Percentiles rank a stretch among this genome's conserved stretches.
Conservation (phyloP, 1,284 basidiomycete species). For the Marasmius sp. region DNA sequence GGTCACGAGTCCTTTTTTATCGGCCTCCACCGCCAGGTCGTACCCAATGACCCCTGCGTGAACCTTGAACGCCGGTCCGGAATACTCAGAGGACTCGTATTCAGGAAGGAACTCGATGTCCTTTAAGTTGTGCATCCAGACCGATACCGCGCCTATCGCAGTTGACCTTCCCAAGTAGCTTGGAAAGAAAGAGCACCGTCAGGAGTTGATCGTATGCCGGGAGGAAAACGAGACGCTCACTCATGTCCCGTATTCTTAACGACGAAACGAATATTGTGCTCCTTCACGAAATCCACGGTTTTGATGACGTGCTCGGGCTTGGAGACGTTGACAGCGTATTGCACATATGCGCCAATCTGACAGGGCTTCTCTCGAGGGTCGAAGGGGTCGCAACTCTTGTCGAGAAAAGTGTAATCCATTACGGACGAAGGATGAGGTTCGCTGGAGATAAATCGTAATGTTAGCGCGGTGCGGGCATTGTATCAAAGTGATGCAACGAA, state of each 20-base stretch:
- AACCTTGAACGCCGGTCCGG: conserved; percentile 15
- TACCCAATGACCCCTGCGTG: conserved; percentile 15
- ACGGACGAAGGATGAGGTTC: conserved; percentile 15
- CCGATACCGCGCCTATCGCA: conserved; percentile 15
- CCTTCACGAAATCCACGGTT: conserved; percentile 20
- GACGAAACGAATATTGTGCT: conserved; percentile 23
- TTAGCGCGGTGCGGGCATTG: background rate
- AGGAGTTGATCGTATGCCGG: background rate
- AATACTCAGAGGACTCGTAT: conserved; percentile 13
- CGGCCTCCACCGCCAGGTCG: conserved; percentile 15
- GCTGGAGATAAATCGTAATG: background rate
- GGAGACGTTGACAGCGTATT: conserved; percentile 24
- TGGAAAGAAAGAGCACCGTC: too few species aligned
- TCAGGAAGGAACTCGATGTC: conserved; percentile 13
- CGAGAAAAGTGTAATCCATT: conserved; percentile 16
- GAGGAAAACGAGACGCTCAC: conserved; percentile 7
- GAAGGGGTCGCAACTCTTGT: conserved; percentile 25
- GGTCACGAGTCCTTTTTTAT: conserved; percentile 13
- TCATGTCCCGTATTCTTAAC: conserved; percentile 26
- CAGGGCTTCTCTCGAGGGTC: conserved; percentile 15
- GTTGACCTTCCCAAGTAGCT: conserved; percentile 23
- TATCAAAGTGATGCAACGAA: background rate
- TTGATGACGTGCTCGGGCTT: conserved; percentile 18
- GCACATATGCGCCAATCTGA: conserved; percentile 21
- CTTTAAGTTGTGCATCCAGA: conserved; percentile 23